phyloP scores from a whole-genome alignment of 129 eudicot genomes.

The Flaveria linearis region DNA sequence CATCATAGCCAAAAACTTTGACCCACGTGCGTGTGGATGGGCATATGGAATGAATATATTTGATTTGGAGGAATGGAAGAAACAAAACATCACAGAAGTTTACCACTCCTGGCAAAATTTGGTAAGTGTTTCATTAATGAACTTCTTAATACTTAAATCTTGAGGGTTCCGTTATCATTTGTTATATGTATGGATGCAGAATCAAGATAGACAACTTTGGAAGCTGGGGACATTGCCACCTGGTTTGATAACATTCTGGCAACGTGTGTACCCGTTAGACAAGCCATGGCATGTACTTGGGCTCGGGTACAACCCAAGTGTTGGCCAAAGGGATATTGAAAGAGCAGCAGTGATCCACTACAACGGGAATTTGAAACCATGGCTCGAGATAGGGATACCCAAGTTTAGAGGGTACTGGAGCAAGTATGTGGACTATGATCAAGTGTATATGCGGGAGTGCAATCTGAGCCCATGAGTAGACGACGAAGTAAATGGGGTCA shows the following conservation, averaged over 20 bases:
- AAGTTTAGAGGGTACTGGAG: slow-evolving; percentile 80
- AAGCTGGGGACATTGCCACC: slow-evolving; percentile 96
- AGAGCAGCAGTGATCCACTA: slow-evolving; percentile 87
- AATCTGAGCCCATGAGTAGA: slow-evolving; percentile 64
- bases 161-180: background rate
- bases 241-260: slow-evolving; percentile 89
- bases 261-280: slow-evolving; percentile 66
- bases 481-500: background rate
- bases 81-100: slow-evolving; percentile 85
- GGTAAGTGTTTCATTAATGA: slow-evolving; percentile 45
- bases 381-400: slow-evolving; percentile 93
- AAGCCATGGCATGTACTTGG: slow-evolving; percentile 93
- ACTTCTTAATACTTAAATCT: background rate
- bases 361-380: slow-evolving; percentile 92
- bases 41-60: slow-evolving; percentile 95
- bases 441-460: slow-evolving; percentile 77
- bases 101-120: slow-evolving; percentile 94
- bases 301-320: slow-evolving; percentile 92
- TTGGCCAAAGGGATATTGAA: slow-evolving; percentile 72
- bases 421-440: slow-evolving; percentile 75
- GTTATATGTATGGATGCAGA: slow-evolving; percentile 45
- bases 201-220: slow-evolving; percentile 84
- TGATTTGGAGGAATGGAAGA: slow-evolving; percentile 85
- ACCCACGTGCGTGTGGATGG: slow-evolving; percentile 99
- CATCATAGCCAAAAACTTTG: slow-evolving; percentile 70